phyloP scores from a whole-genome alignment of 495 filamentous ascomycete species.

The Neurospora sp. region DNA sequence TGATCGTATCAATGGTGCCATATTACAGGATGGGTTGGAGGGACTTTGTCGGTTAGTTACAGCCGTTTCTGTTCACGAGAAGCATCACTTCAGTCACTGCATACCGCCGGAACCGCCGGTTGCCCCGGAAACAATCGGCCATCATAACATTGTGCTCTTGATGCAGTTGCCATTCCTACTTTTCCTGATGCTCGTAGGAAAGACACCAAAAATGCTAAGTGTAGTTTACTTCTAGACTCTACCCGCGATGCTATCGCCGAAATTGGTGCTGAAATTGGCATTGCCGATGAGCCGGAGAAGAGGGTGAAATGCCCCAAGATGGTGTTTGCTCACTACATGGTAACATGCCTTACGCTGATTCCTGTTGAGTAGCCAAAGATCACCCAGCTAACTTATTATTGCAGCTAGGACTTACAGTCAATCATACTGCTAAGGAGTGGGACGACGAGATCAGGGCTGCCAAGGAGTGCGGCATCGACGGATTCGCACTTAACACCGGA shows the following conservation, averaged over 20 bases:
- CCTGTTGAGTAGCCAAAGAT: not conserved
- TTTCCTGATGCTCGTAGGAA: too few relatives aligned
- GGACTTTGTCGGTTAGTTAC: not conserved
- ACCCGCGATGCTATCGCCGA: not conserved
- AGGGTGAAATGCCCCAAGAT: not conserved
- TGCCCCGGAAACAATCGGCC: not conserved
- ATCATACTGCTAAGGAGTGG: constrained; percentile 42
- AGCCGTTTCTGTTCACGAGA: not conserved
- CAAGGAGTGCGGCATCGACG: constrained; percentile 55
- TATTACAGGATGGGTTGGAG: not conserved
- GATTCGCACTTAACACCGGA: constrained; percentile 61
- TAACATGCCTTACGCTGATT: not conserved
- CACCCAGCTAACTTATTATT: not conserved
- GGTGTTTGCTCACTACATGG: constrained; percentile 39
- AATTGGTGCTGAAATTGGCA: not conserved
- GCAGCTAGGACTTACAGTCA: constrained; percentile 32
- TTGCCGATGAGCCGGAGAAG: not conserved
- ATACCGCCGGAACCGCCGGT: not conserved
- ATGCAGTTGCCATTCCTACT: not conserved
- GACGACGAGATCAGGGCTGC: constrained; percentile 49
- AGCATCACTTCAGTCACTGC: not conserved
- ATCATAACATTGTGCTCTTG: not conserved
- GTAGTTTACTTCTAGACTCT: not conserved
- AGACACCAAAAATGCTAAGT: not conserved
- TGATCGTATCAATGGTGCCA: not conserved